Conservation (phyloP, 257 asterid species). For the Eustoma russellianum region DNA sequence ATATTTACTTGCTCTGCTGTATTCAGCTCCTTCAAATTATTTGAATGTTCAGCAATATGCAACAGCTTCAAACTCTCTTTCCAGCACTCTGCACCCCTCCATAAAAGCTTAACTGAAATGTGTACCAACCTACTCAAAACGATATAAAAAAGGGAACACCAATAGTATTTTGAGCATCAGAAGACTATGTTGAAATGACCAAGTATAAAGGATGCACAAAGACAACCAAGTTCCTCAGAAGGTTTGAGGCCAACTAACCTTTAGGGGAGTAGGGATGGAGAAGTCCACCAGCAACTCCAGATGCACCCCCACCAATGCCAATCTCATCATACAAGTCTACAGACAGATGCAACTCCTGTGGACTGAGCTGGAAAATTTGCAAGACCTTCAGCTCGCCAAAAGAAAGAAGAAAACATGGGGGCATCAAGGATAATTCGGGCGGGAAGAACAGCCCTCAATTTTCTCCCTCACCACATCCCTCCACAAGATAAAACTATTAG, state of each 20-base stretch:
- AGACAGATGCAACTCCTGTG: slow-evolving; percentile 45
- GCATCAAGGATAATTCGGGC: too few species aligned
- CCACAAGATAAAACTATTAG: too few species aligned
- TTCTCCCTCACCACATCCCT: too few species aligned
- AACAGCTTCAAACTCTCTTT: slow-evolving; percentile 69
- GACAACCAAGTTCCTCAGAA: slow-evolving; percentile 1
- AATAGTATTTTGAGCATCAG: not conserved
- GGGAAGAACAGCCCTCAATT: too few species aligned
- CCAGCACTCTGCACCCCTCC: slow-evolving; percentile 92
- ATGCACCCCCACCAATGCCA: slow-evolving; percentile 97
- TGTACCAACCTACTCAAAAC: slow-evolving; percentile 7
- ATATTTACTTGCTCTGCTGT: slow-evolving; percentile 18
- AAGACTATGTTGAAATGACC: not conserved
- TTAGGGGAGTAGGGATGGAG: slow-evolving; percentile 96
- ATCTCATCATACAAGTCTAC: slow-evolving; percentile 82
- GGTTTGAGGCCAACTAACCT: slow-evolving; percentile 28
- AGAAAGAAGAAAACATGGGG: too few species aligned
- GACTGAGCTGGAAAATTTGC: slow-evolving; percentile 41
- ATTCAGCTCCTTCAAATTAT: slow-evolving; percentile 15
- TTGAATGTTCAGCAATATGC: slow-evolving; percentile 58
- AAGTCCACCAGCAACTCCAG: slow-evolving; percentile 98
- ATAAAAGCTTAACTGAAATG: slow-evolving; percentile 76
- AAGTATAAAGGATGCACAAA: not conserved
- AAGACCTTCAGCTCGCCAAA: too few species aligned
- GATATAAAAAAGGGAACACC: not conserved